Base-by-base conservation (phyloP, 1,284 basidiomycete genomes). In the Tilletia walkeri region DNA sequence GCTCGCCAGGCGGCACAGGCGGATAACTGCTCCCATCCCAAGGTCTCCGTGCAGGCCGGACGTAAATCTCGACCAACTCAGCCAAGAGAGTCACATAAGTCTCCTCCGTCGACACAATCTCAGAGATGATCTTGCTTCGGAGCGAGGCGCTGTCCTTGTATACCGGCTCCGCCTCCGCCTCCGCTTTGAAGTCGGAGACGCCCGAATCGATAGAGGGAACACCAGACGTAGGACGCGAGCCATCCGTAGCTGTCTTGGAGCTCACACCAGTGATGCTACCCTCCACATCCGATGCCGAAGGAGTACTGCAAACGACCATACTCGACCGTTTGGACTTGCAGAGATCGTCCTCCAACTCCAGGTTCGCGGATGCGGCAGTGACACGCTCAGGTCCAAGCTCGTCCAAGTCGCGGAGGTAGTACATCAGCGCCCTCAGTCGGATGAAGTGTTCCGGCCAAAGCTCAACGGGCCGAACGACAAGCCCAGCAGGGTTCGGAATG, bases 21-120 rank as follows among this genome's bases (percentile, higher is more conserved):
- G 92, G 91, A 73, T 96, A 93, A 12, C 72, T 75, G 41, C 65
- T 70, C 20, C 72, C 73, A 7, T 77, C 76, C 69, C 91, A 88
- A 2, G 90, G 87, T 50, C 88, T 88, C n/a, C 88, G 86, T 3
- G 92, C 91, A 48, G 94, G 93, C 78, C 89, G 90, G 84, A 99
- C 92, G 83, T 99, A 99, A 73, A 99, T 96, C 71, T 95, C 92
- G 67, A 95, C 90, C 36, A 99, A 88, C 84, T 97, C 95, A 81
- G 92, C 90, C 30, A 99, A 85, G 14, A 93, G 92, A 77, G 91
- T 91, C 70, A 97, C 93, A 84, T 99, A 99, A 0, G 95, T 95
- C 73, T 92, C 88, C 84, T 99, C 95, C 56, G 95, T 98, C 79
- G 91, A 93, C 79, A 77, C 80, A 76, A 71, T 84, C 78, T 85